Conservation (phyloP, 2,329 filamentous ascomycete genomes). For the Leptodontidium sp. region DNA sequence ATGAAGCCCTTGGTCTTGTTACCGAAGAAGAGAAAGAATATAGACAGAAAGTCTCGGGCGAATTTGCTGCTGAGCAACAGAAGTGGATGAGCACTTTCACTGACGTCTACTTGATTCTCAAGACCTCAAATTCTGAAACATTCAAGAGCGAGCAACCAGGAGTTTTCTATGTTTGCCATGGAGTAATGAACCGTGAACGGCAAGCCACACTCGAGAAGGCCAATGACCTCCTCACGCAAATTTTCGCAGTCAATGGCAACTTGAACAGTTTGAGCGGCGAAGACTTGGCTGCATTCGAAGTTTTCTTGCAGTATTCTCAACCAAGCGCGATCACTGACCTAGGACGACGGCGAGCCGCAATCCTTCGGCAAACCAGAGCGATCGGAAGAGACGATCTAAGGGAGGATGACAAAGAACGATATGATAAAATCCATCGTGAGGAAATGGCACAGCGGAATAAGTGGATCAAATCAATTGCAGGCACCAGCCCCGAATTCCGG, state of each 20-base stretch:
- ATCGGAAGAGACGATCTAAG: slow-evolving; percentile 6
- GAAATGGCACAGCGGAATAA: neutral
- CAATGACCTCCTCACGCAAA: slow-evolving; percentile 5
- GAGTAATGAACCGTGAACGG: slow-evolving; percentile 8
- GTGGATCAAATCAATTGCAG: slow-evolving; percentile 5
- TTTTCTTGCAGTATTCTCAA: slow-evolving; percentile 12
- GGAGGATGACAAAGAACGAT: neutral
- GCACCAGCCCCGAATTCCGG: slow-evolving; percentile 16
- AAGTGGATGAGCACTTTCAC: slow-evolving; percentile 8
- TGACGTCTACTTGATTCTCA: slow-evolving; percentile 27
- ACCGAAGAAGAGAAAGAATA: neutral
- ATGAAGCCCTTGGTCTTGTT: neutral
- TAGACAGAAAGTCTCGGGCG: neutral
- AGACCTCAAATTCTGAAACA: neutral
- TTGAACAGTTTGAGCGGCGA: neutral
- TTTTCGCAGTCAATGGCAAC: neutral
- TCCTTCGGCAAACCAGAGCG: slow-evolving; percentile 4
- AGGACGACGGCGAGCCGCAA: neutral
- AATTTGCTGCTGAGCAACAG: neutral
- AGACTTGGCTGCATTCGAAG: slow-evolving; percentile 7
- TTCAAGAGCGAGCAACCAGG: slow-evolving; percentile 22
- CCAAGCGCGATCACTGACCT: neutral
- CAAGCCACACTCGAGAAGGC: slow-evolving; percentile 3
- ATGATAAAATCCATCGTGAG: neutral
- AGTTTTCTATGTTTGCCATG: slow-evolving; percentile 30